A percentile compares a stretch with the other conserved stretches of the same genome.
Evolutionary conservation across 345 rosid species (phyloP).

Genomic region (Clarkia xantiana): DNA sequence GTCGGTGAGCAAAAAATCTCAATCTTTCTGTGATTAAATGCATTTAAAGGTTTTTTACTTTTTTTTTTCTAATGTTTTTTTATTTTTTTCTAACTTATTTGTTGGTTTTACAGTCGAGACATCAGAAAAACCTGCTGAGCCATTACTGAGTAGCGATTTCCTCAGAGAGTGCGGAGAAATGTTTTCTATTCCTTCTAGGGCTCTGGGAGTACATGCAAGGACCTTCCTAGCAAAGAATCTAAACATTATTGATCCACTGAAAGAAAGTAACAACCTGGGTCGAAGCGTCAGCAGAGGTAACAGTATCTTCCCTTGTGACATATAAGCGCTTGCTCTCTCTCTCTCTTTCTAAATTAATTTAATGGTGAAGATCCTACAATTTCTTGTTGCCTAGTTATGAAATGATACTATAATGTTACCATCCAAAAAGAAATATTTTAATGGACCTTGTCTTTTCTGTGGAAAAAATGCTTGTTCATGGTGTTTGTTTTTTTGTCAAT

Average conservation of each 20-base stretch:
- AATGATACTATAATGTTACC: no score
- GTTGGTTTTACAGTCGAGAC: conserved; percentile 27
- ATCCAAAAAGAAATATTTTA: no score
- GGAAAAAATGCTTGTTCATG: no score
- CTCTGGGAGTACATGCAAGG: conserved; percentile 28
- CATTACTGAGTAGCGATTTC: conserved; percentile 49
- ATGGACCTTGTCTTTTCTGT: no score
- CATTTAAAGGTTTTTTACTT: no score
- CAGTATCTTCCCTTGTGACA: neutral
- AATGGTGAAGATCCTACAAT: no score
- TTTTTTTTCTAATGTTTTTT: no score
- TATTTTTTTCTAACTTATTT: no score
- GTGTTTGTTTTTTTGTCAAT: no score
- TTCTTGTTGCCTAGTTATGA: no score
- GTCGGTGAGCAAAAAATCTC: conserved; percentile 32
- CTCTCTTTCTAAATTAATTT: no score
- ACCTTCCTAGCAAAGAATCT: conserved; percentile 58
- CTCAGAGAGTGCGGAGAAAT: conserved; percentile 41
- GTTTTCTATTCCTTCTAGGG: conserved; percentile 51
- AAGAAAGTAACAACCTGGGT: conserved; percentile 80
- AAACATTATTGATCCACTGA: conserved; percentile 76
- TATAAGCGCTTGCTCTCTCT: no score
- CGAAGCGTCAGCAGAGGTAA: conserved; percentile 95
- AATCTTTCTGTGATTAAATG: neutral
- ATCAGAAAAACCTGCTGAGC: conserved; percentile 38